Evolutionary conservation across 495 filamentous ascomycete genomes (phyloP).

Genomic region (Clohesyomyces aquaticus): DNA sequence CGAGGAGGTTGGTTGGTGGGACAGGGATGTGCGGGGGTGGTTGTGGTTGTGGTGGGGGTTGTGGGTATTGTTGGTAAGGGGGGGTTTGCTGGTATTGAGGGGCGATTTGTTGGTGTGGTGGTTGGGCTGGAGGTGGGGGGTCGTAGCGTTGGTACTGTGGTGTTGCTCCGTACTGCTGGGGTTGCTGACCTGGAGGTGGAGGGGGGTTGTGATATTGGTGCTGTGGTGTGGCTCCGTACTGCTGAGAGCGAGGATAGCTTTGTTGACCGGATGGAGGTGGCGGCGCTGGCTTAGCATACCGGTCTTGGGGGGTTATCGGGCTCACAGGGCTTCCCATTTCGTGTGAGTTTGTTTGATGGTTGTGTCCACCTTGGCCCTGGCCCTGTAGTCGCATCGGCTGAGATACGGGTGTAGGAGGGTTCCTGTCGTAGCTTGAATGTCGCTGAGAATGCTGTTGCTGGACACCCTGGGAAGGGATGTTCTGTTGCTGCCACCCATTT

Average conservation of each 20-base stretch:
- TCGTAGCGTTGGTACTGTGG: conserved; percentile 19
- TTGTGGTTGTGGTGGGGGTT: conserved; percentile 30
- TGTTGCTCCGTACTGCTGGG: conserved; percentile 18
- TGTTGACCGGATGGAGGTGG: conserved; percentile 7
- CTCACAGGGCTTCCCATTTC: conserved; percentile 40
- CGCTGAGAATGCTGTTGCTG: conserved; percentile 25
- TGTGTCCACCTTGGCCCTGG: conserved; percentile 20
- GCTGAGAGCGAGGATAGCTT: conserved; percentile 18
- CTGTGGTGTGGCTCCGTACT: conserved; percentile 19
- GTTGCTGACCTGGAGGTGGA: conserved; percentile 7
- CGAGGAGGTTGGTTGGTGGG: conserved; percentile 67
- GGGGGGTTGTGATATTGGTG: conserved; percentile 18
- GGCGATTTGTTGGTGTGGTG: conserved; percentile 21
- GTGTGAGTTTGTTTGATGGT: conserved; percentile 24
- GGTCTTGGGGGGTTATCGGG: conserved; percentile 36
- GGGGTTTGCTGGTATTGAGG: conserved; percentile 20
- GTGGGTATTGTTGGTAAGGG: conserved; percentile 27
- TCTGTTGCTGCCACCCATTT: conserved; percentile 29
- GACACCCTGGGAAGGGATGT: conserved; percentile 6
- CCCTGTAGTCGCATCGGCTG: conserved; percentile 23
- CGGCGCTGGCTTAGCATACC: conserved; percentile 32
- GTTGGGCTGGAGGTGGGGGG: conserved; percentile 13
- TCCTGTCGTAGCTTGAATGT: conserved; percentile 32
- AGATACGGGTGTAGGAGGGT: conserved; percentile 15
- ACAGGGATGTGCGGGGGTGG: conserved; percentile 22